phyloP scores from a whole-genome alignment of 306 rosid species.

The Cicer bijugum region DNA sequence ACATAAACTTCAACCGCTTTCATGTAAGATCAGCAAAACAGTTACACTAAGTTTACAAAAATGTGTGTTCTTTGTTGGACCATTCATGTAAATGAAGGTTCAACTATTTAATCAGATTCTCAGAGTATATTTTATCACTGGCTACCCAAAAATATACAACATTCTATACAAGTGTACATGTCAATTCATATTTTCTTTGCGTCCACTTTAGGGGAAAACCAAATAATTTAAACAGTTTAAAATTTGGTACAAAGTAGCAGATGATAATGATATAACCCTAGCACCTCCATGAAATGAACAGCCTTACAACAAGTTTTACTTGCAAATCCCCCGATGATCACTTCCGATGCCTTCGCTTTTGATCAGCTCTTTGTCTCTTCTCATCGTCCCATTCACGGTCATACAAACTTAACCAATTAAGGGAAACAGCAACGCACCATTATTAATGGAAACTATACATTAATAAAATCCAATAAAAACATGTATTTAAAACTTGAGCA shows the following conservation, averaged over 20 bases:
- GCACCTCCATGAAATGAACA: constrained; percentile 31
- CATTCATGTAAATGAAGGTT: constrained; percentile 32
- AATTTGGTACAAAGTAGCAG: constrained; percentile 48
- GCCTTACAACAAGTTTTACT: constrained; percentile 23
- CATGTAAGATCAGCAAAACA: constrained; percentile 16
- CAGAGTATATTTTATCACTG: constrained; percentile 33
- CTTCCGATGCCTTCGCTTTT: constrained; percentile 92
- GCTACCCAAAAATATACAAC: constrained; percentile 55
- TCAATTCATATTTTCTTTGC: constrained; percentile 38
- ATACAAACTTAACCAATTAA: constrained; percentile 67
- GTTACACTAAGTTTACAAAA: constrained; percentile 38
- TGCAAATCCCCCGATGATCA: constrained; percentile 35
- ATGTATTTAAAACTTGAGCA: constrained; percentile 16
- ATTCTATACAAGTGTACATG: constrained; percentile 54
- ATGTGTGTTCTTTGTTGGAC: constrained; percentile 35
- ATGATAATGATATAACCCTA: constrained; percentile 22
- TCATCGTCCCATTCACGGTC: constrained; percentile 96
- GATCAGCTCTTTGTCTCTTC: constrained; percentile 93
- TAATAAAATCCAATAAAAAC: constrained; percentile 29
- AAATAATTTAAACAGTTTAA: constrained; percentile 41
- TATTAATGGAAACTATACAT: constrained; percentile 14
- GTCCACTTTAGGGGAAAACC: constrained; percentile 31
- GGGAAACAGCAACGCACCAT: constrained; percentile 49
- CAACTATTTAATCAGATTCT: constrained; percentile 35
- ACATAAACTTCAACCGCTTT: background rate